Base-by-base conservation (phyloP, 768 basidiomycete species). In the Naganishia vishniacii region DNA sequence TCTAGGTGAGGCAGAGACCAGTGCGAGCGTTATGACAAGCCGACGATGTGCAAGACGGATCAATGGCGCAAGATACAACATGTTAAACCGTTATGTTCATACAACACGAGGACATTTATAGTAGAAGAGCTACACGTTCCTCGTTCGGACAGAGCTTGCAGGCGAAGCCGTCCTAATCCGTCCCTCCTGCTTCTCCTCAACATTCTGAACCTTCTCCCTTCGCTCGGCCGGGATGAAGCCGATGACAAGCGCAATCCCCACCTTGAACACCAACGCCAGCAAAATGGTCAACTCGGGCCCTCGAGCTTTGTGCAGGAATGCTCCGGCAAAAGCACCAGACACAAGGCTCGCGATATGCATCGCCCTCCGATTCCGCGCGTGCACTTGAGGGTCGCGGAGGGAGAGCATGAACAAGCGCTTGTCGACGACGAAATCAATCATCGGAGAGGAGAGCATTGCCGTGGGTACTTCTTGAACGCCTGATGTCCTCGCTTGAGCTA, bases 401-500 rank as follows among this genome's bases (percentile, higher is more conserved):
- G 47, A 44, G 0, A 25, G 23, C 15, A 18, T 29, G 26, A 34
- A 64, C 2, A 64, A 37, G 4, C 23, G 31, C 20, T 44, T 44
- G 32, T 64, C 63, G 4, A 53, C 51, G 6, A 58, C 12, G 45
- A 64, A 37, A 8, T 64, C 63, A 18, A 64, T 40, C 42, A 64
- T 56, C 7, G 63, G 63, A 9, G 40, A 44, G 15, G 53, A 58
- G 20, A 64, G 46, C 63, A 64, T 64, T 0, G 63, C 63, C 31
- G 63, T 64, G 2, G 63, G 63, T 9, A 64, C 32, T 40, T 64
- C 63, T 20, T 37, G 31, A 12, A 64, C 53, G 26, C 63, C 63
- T 11, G 32, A 37, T 9, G 63, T 64, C 20, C 51, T 37, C 16
- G 63, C 63, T 46, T 58, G 40, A 9, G 53, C 51, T 0, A 64